Percentiles rank a stretch among this genome's conserved stretches.
Conservation (phyloP, 768 basidiomycete species). For the Tylopilus rubrobrunneus region DNA sequence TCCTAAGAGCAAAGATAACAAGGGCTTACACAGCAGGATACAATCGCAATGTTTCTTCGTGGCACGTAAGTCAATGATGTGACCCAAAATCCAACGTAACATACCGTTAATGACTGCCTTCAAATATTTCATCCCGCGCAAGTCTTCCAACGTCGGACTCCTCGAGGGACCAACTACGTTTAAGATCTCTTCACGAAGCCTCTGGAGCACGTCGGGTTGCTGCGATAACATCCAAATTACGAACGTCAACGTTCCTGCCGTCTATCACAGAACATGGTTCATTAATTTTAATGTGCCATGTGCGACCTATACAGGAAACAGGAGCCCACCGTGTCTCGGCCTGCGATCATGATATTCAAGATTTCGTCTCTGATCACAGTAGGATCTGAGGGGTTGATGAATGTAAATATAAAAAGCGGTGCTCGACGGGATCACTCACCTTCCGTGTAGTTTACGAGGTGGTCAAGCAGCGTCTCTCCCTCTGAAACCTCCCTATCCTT, state of each 20-base stretch:
- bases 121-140: conserved; percentile 38
- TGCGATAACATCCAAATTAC: conserved; percentile 26
- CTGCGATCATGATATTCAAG: conserved; percentile 37
- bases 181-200: conserved; percentile 31
- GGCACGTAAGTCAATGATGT: neutral
- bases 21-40: conserved; percentile 31
- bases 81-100: neutral
- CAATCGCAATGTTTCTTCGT: conserved; percentile 28
- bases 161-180: conserved; percentile 24
- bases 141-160: conserved; percentile 28
- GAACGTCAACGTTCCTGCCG: conserved; percentile 30
- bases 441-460: conserved; percentile 28
- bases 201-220: conserved; percentile 27
- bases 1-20: neutral
- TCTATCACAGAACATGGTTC: conserved; percentile 14
- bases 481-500: conserved; percentile 13
- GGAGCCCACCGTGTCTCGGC: conserved; percentile 30
- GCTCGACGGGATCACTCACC: conserved; percentile 8
- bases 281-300: neutral
- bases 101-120: conserved; percentile 36
- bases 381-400: conserved; percentile 20
- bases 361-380: conserved; percentile 33
- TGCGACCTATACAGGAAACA: neutral
- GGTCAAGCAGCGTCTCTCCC: conserved; percentile 29
- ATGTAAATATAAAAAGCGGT: neutral